Conservation (phyloP, 192 early-diverging fungal genomes). For the Paraglomus occultum region DNA sequence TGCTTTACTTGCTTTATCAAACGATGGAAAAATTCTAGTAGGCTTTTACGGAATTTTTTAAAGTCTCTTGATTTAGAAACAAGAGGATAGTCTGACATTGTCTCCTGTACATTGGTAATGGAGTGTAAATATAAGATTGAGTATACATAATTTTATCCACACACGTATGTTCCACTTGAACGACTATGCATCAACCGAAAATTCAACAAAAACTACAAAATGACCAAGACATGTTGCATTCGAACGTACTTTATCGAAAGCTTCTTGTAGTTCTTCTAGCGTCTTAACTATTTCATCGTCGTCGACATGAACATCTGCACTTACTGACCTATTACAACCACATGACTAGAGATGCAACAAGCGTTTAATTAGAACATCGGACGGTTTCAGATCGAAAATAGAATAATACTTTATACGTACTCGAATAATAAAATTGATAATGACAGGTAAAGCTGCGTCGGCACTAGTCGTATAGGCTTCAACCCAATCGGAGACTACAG, state of each 20-base stretch:
- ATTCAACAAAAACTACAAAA: not conserved
- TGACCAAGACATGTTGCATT: not conserved
- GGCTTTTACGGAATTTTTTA: slow-evolving; percentile 64
- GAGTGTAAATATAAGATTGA: slow-evolving; percentile 34
- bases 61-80: slow-evolving; percentile 63
- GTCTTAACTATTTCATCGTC: slow-evolving; percentile 54
- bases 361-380: not conserved
- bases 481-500: slow-evolving; percentile 71
- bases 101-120: slow-evolving; percentile 32
- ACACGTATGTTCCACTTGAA: too few species aligned
- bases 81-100: slow-evolving; percentile 72
- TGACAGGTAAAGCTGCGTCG: slow-evolving; percentile 56
- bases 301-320: slow-evolving; percentile 44
- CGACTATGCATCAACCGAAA: too few species aligned
- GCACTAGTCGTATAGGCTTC: slow-evolving; percentile 52
- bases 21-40: slow-evolving; percentile 64
- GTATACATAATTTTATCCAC: not conserved
- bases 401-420: slow-evolving; percentile 34
- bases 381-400: slow-evolving; percentile 18
- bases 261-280: slow-evolving; percentile 58
- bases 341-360: slow-evolving; percentile 44
- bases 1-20: slow-evolving; percentile 60
- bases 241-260: slow-evolving; percentile 54
- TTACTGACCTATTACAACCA: slow-evolving; percentile 55
- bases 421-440: slow-evolving; percentile 74